These are phyloP conservation scores for Ramaria rubella DNA, from an alignment of 768 basidiomycete species.

Conservation along the genomic window DNA sequence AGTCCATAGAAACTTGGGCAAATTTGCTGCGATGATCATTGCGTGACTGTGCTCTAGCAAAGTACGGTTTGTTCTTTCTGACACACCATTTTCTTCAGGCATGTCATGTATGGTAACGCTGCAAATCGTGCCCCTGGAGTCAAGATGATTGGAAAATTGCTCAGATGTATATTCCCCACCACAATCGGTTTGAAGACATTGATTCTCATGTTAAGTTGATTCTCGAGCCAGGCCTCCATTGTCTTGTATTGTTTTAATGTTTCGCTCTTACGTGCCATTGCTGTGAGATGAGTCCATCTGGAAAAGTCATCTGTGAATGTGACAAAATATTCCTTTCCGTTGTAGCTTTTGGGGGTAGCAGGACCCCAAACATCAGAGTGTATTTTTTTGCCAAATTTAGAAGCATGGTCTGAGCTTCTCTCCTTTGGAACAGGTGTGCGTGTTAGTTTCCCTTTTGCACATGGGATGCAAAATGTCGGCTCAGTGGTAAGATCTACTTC, in stretches of 20 bases:
- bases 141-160: conserved; percentile 27
- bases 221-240: conserved; percentile 28
- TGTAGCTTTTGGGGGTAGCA: conserved; percentile 23
- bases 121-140: conserved; percentile 31
- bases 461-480: conserved; percentile 34
- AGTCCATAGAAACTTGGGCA: conserved; percentile 22
- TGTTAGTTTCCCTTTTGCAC: conserved; percentile 39
- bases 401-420: conserved; percentile 19
- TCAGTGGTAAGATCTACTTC: conserved; percentile 18
- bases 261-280: too few relatives aligned
- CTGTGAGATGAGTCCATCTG: conserved; percentile 18
- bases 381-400: conserved; percentile 29
- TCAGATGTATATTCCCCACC: conserved; percentile 39
- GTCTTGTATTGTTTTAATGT: too few relatives aligned
- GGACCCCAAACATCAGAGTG: conserved; percentile 43
- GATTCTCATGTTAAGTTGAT: conserved; percentile 27
- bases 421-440: conserved; percentile 25
- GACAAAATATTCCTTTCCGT: conserved; percentile 15
- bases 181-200: conserved; percentile 34
- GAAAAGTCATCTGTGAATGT: conserved; percentile 16
- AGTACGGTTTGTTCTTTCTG: conserved; percentile 33
- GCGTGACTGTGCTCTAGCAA: conserved; percentile 27
- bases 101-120: conserved; percentile 37
- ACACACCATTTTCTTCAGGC: conserved; percentile 38
- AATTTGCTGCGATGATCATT: conserved; percentile 24